Evolutionary conservation across 345 rosid genomes (phyloP).

Genomic region (Geranium brycei): DNA sequence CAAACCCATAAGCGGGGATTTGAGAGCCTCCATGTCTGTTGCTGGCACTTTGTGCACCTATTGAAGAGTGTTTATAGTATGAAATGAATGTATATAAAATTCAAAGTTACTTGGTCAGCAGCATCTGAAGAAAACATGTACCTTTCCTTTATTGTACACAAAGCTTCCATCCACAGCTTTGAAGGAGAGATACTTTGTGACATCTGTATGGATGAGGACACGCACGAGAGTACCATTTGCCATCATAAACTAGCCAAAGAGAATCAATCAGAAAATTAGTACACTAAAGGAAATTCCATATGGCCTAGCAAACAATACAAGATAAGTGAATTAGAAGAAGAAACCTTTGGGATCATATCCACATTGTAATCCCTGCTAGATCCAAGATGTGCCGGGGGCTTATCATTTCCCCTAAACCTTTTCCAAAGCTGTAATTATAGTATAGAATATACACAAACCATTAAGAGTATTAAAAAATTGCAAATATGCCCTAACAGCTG

Average conservation of each 20-base stretch:
- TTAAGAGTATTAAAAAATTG: slow-evolving; percentile 2
- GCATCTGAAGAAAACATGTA: slow-evolving; percentile 13
- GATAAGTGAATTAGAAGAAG: not conserved
- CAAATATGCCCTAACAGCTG: not conserved
- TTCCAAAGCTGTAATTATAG: slow-evolving; percentile 67
- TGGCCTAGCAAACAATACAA: slow-evolving; percentile 1
- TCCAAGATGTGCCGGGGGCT: slow-evolving; percentile 86
- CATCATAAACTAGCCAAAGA: slow-evolving; percentile 70
- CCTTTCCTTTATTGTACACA: slow-evolving; percentile 90
- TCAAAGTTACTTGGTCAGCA: not conserved
- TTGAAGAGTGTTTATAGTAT: slow-evolving; percentile 2
- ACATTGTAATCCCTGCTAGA: slow-evolving; percentile 93
- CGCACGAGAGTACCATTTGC: slow-evolving; percentile 97
- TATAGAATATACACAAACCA: slow-evolving; percentile 1
- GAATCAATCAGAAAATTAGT: not conserved
- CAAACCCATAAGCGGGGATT: slow-evolving; percentile 94
- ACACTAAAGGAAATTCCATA: not conserved
- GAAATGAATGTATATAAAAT: not conserved
- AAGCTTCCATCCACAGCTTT: slow-evolving; percentile 97
- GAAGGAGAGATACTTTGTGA: slow-evolving; percentile 80
- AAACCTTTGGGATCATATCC: slow-evolving; percentile 96
- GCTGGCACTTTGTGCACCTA: slow-evolving; percentile 98
- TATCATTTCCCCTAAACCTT: slow-evolving; percentile 78
- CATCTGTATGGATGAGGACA: slow-evolving; percentile 91
- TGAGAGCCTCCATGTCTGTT: slow-evolving; percentile 87